A percentile compares a stretch with the other conserved stretches of the same genome.
phyloP scores from a whole-genome alignment of 1,284 basidiomycete genomes.

The Takashimella koratensis region DNA sequence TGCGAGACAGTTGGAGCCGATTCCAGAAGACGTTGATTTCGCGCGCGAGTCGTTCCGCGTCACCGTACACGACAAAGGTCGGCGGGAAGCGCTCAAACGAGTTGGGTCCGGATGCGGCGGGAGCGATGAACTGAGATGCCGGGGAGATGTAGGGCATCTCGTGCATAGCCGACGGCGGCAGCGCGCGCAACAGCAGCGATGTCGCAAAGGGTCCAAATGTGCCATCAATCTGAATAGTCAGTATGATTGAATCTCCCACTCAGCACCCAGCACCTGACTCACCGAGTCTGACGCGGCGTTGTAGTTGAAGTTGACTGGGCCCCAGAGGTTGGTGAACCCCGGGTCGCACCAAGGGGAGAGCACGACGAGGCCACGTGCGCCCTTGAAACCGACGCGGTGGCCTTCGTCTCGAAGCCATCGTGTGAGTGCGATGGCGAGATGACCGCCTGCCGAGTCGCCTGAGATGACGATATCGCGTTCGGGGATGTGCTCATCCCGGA shows the following conservation, averaged over 20 bases:
- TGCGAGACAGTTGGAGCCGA: conserved; percentile 24
- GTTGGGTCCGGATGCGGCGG: conserved; percentile 8
- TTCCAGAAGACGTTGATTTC: conserved; percentile 34
- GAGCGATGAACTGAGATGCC: conserved; percentile 27
- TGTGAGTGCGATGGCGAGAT: conserved; percentile 57
- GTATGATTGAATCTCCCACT: background rate
- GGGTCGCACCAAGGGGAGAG: conserved; percentile 62
- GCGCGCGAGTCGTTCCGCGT: conserved; percentile 35
- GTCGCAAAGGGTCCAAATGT: conserved; percentile 43
- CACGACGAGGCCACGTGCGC: conserved; percentile 56
- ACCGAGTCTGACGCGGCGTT: conserved; percentile 36
- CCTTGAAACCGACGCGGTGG: conserved; percentile 15
- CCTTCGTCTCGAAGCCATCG: conserved; percentile 39
- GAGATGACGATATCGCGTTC: conserved; percentile 61
- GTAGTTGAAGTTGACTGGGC: conserved; percentile 20
- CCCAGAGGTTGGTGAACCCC: conserved; percentile 44
- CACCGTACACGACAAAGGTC: conserved; percentile 38
- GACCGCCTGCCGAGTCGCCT: conserved; percentile 69
- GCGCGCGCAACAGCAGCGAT: conserved; percentile 36
- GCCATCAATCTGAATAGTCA: conserved; percentile 31
- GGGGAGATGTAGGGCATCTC: conserved; percentile 38
- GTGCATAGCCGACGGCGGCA: conserved; percentile 30
- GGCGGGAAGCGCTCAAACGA: conserved; percentile 37
- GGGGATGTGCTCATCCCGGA: conserved; percentile 51
- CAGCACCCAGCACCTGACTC: conserved; percentile 4